Evolutionary conservation across 305 asterid species (phyloP).

Genomic region (Rubia tinctorum): DNA sequence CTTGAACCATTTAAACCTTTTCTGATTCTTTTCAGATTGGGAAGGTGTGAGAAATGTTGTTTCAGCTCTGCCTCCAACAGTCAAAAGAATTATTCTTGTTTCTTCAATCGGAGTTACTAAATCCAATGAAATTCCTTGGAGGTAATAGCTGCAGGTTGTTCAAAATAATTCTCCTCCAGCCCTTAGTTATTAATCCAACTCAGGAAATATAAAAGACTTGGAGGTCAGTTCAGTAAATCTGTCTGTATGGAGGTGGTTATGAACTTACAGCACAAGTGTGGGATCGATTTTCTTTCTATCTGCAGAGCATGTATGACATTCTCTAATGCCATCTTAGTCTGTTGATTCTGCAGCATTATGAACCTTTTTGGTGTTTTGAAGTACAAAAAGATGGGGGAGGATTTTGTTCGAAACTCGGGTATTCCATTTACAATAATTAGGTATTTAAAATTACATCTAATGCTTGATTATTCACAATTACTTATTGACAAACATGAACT

Average conservation of each 20-base stretch:
- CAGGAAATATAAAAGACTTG: not conserved
- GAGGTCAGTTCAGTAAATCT: not conserved
- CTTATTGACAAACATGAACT: not conserved
- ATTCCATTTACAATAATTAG: conserved; percentile 89
- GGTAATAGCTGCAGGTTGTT: conserved; percentile 37
- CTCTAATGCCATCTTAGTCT: conserved; percentile 13
- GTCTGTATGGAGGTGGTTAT: not conserved
- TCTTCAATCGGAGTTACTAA: conserved; percentile 96
- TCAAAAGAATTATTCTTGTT: conserved; percentile 83
- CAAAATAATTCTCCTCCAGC: not conserved
- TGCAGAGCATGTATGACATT: not conserved
- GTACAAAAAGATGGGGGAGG: conserved; percentile 99
- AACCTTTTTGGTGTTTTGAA: conserved; percentile 94
- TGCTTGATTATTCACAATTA: not conserved
- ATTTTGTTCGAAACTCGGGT: conserved; percentile 84
- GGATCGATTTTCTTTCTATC: not conserved
- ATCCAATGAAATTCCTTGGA: conserved; percentile 89
- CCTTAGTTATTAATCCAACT: not conserved
- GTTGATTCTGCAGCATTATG: conserved; percentile 57
- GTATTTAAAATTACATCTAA: conserved; percentile 22
- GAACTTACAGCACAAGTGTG: not conserved
- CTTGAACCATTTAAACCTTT: conserved; percentile 13
- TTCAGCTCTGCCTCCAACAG: conserved; percentile 57
- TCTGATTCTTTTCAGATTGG: conserved; percentile 55
- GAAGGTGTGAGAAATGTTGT: conserved; percentile 94